Evolutionary conservation across 2,329 filamentous ascomycete genomes (phyloP), one percentile per base, ranked within the genome.

Genomic region (Sclerotinia minor): DNA sequence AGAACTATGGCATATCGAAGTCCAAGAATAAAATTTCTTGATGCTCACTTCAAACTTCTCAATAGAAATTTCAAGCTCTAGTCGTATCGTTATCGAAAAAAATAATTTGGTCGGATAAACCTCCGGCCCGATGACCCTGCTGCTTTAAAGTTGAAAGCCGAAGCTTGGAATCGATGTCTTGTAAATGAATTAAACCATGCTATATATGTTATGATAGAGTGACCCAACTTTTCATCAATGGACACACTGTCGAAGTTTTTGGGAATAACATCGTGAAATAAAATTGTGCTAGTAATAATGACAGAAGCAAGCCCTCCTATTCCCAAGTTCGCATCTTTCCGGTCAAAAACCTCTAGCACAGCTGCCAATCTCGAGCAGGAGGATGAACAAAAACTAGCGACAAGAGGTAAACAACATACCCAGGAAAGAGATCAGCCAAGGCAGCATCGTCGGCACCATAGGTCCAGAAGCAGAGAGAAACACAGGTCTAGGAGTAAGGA

Each of bases 301-400:
- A 70, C 75, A 38, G 72, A 73, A 50, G 59, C 72, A 45, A 73
- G 69, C 47, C 52, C 78, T 69, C 71, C 76, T 52, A 81, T 90
- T 29, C 91, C 91, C 13, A 92, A 88, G 73, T 94, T 94, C 75
- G 82, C 86, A 26, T 94, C 91, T 71, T 94, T 94, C 80, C 89
- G 85, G 72, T 85, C 84, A 69, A 84, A 83, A 69, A 65, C 74
- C 17, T 64, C 68, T 21, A 13, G 71, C 41, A 70, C 69, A 52
- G 45, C 52, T 19, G 35, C 59, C 53, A 64, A 69, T 41, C 47
- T 69, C 17, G 55, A 60, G 57, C 49, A 52, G 49, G 60, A 67
- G 50, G 65, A 67, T 71, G 67, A 69, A 58, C 72, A 68, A 26
- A 41, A 73, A 44, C 55, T 41, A 65, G 64, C 67, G 29, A 38